Percentiles rank a stretch among this genome's conserved stretches.
phyloP scores from a whole-genome alignment of 306 rosid genomes.

The Alnus rubra region DNA sequence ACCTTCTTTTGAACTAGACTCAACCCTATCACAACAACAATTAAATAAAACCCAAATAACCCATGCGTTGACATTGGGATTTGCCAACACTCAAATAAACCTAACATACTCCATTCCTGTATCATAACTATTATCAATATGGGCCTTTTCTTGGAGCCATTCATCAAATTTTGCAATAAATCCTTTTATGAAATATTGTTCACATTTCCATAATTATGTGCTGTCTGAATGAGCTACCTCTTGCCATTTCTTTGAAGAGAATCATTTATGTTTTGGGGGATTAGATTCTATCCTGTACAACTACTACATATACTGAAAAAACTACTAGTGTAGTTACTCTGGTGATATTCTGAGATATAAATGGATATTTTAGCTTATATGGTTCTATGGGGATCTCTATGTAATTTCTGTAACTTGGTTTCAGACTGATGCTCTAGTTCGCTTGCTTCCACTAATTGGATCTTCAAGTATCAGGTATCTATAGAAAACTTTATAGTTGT shows the following conservation, averaged over 20 bases:
- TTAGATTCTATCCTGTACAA: neutral
- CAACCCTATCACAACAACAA: too few relatives aligned
- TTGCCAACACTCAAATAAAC: too few relatives aligned
- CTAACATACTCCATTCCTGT: neutral
- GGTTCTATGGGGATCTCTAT: constrained; percentile 17
- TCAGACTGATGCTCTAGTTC: constrained; percentile 94
- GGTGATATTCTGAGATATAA: neutral
- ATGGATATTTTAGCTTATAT: neutral
- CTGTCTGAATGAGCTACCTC: neutral
- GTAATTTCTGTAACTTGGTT: constrained; percentile 39
- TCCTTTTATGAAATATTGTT: neutral
- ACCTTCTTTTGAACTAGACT: too few relatives aligned
- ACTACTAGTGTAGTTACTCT: neutral
- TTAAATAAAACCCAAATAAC: too few relatives aligned
- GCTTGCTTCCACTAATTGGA: constrained; percentile 90
- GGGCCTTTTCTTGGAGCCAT: neutral
- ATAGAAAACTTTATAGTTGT: constrained; percentile 10
- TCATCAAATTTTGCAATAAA: neutral
- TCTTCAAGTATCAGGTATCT: constrained; percentile 81
- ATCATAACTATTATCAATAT: neutral
- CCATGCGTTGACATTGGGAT: too few relatives aligned
- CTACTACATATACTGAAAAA: neutral
- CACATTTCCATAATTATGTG: neutral
- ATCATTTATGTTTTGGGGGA: neutral
- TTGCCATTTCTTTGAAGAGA: neutral